Base-by-base conservation (phyloP, 495 filamentous ascomycete species). In the Saxispiralis lemnorum region DNA sequence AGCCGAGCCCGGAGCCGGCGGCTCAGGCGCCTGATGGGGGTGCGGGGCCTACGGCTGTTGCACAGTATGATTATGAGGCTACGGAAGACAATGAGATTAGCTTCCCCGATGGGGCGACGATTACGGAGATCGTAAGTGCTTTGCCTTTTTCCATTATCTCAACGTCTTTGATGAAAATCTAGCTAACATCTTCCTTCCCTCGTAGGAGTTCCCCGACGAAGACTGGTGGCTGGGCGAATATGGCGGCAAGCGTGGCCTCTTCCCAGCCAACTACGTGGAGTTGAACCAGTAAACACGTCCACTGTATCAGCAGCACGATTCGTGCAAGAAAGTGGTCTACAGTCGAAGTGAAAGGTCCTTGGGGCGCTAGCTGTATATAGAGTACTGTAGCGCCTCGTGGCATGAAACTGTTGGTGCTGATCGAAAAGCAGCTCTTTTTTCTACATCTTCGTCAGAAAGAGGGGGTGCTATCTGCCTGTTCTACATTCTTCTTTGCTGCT, bases 211-310 rank as follows among this genome's bases (percentile, higher is more conserved):
- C 63, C 92, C 92, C 4, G 89, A 96, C 57, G 86, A 96, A 47
- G 89, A 96, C 57, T 99, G 89, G 89, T 99, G 89, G 89, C 75
- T 82, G 48, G 89, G 89, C 31, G 73, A 82, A 48, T 92, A 83
- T 54, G 65, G 72, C 17, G 83, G 84, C 7, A 72, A 75, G 45
- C 72, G 70, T 6, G 89, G 89, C 18, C 68, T 96, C n/a, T 99
- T 99, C 59, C 67, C 62, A 0, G 64, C 67, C 13, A 69, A 69
- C 42, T 69, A 70, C 50, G 67, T 69, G 21, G 49, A 62, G 48
- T 41, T 68, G 35, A 56, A 64, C 34, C 51, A 64, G 47, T 68
- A 45, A 21, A 38, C 32, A 15, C 15, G 14, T 7, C 7, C 6
- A 13, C 7, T 18, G 7, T 28, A 9, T 9, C 9, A 4, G 24